phyloP scores from a whole-genome alignment of 1,284 basidiomycete genomes.

The Bjerkandera adusta region DNA sequence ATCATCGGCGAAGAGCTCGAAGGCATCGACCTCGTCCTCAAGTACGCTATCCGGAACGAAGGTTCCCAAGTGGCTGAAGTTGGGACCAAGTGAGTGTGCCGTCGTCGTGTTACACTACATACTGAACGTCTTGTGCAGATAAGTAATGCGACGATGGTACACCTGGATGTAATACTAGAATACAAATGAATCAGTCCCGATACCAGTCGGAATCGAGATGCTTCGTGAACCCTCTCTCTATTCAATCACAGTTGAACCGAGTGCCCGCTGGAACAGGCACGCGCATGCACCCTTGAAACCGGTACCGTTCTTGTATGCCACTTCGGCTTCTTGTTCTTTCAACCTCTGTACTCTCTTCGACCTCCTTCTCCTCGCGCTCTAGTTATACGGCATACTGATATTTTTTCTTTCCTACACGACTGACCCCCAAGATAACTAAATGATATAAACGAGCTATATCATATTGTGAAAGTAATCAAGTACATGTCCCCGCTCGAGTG shows the following conservation, averaged over 20 bases:
- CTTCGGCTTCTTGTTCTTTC: constrained; percentile 36
- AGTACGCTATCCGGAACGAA: constrained; percentile 43
- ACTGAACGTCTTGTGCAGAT: constrained; percentile 2
- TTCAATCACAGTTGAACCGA: neutral
- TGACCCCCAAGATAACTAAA: no score
- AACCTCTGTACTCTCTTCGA: constrained; percentile 49
- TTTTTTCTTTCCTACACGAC: constrained; percentile 42
- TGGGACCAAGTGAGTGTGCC: constrained; percentile 33
- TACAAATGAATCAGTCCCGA: constrained; percentile 9
- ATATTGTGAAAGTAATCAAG: no score
- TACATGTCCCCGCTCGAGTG: no score
- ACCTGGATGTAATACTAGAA: neutral
- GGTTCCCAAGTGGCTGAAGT: constrained; percentile 73
- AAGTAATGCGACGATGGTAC: neutral
- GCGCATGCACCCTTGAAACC: constrained; percentile 55
- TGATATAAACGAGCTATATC: no score
- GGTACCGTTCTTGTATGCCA: constrained; percentile 41
- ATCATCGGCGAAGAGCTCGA: constrained; percentile 12
- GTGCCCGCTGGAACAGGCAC: neutral
- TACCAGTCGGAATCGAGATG: constrained; percentile 17
- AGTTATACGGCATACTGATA: constrained; percentile 69
- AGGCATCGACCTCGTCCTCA: constrained; percentile 25
- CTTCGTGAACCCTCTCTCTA: constrained; percentile 21
- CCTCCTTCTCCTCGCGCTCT: constrained; percentile 67
- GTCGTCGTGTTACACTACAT: neutral